These are phyloP conservation scores for Scleromitrula shiraiana DNA, from an alignment of 2,329 filamentous ascomycete genomes.

Conservation along the genomic window DNA sequence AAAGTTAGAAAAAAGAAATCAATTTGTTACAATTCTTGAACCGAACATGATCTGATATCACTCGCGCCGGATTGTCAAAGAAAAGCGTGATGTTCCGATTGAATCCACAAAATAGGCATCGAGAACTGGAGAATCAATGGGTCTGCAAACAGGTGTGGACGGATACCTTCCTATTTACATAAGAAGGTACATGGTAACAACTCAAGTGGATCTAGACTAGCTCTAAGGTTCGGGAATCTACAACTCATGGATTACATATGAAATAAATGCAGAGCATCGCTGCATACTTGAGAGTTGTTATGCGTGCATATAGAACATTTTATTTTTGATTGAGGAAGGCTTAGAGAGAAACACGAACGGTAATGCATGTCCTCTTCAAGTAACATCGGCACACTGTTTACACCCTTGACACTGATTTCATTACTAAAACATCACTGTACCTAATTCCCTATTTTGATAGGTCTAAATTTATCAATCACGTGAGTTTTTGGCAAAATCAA, in stretches of 20 bases:
- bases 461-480: constrained; percentile 1
- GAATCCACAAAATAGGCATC: neutral
- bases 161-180: too few relatives aligned
- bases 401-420: too few relatives aligned
- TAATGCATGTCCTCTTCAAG: neutral
- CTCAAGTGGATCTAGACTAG: too few relatives aligned
- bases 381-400: too few relatives aligned
- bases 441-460: neutral
- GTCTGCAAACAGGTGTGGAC: too few relatives aligned
- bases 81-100: neutral
- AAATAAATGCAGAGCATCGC: neutral
- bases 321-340: neutral
- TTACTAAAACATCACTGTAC: neutral
- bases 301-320: too few relatives aligned
- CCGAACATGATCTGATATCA: too few relatives aligned
- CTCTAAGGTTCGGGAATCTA: neutral
- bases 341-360: neutral
- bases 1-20: neutral
- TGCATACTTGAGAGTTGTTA: too few relatives aligned
- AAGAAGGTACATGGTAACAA: too few relatives aligned
- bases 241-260: neutral
- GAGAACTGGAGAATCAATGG: too few relatives aligned
- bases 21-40: neutral
- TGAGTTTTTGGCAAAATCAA: neutral
- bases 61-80: too few relatives aligned